phyloP scores from a whole-genome alignment of 2,329 filamentous ascomycete genomes.

The Pyrenophora tritici-repentis region DNA sequence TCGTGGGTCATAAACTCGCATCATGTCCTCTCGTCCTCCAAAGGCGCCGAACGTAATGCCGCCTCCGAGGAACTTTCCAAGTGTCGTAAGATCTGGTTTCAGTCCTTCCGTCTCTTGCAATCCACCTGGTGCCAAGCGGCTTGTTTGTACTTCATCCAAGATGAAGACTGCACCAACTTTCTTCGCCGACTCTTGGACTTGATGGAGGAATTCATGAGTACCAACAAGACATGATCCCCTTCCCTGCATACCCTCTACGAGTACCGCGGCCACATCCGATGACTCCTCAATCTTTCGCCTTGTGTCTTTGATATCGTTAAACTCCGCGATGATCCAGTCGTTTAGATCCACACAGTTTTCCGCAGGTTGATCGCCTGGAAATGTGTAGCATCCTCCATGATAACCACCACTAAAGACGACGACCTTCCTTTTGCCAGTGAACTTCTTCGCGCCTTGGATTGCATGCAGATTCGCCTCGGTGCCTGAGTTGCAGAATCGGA shows the following conservation, averaged over 20 bases:
- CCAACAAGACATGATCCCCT: constrained; percentile 63
- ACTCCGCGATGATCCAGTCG: constrained; percentile 65
- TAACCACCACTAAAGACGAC: constrained; percentile 59
- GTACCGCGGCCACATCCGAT: constrained; percentile 62
- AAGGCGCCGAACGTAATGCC: constrained; percentile 71
- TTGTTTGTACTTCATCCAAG: constrained; percentile 63
- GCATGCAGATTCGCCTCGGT: constrained; percentile 39
- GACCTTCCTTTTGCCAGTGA: constrained; percentile 46
- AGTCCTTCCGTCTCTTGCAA: constrained; percentile 26
- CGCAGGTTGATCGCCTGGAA: constrained; percentile 46
- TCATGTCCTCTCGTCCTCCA: constrained; percentile 64
- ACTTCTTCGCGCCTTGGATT: constrained; percentile 52
- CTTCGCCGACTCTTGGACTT: constrained; percentile 56
- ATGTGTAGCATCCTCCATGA: constrained; percentile 61
- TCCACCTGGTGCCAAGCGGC: constrained; percentile 27
- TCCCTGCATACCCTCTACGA: constrained; percentile 71
- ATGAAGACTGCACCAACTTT: constrained; percentile 64
- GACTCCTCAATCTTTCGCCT: constrained; percentile 49
- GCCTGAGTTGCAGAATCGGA: constrained; percentile 39
- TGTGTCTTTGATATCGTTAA: constrained; percentile 62
- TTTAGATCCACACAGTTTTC: constrained; percentile 56
- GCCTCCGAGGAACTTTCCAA: constrained; percentile 71
- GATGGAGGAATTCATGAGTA: constrained; percentile 56
- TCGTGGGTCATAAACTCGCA: constrained; percentile 62
- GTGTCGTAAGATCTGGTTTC: constrained; percentile 56